A percentile compares a stretch with the other conserved stretches of the same genome.
These are phyloP conservation scores for Rasamsonia emersonii DNA, from an alignment of 2,329 filamentous ascomycete species.

Conservation along the genomic window DNA sequence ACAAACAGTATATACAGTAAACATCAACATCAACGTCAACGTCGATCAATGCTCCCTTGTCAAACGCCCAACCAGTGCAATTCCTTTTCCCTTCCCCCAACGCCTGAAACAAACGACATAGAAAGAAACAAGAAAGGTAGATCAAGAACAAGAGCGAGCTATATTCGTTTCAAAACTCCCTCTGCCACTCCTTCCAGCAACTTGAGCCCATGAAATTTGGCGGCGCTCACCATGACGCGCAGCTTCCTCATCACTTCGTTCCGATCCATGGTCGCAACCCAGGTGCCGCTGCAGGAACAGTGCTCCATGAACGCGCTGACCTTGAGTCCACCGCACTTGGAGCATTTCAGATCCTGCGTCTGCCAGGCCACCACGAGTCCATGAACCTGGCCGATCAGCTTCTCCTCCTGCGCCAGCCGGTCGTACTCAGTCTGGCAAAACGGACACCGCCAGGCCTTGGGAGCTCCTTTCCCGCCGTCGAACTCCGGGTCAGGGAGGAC, in stretches of 20 bases:
- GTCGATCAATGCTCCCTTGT: too few species aligned
- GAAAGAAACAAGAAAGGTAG: too few species aligned
- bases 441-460: conserved; percentile 61
- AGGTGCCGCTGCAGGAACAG: conserved; percentile 83
- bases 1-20: too few species aligned
- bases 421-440: conserved; percentile 71
- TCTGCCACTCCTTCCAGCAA: conserved; percentile 72
- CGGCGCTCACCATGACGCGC: conserved; percentile 64
- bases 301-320: conserved; percentile 95
- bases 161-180: conserved; percentile 47
- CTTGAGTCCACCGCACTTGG: conserved; percentile 56
- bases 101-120: not conserved
- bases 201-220: conserved; percentile 66
- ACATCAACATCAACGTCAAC: too few species aligned
- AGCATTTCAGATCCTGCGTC: conserved; percentile 84
- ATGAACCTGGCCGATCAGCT: conserved; percentile 68
- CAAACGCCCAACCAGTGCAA: not conserved
- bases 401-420: conserved; percentile 74
- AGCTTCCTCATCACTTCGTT: conserved; percentile 58
- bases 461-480: conserved; percentile 19
- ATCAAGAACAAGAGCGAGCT: conserved; percentile 6
- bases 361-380: conserved; percentile 69
- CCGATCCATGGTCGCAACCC: conserved; percentile 63
- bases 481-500: conserved; percentile 51
- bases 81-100: not conserved